Evolutionary conservation across 2,329 filamentous ascomycete species (phyloP), one percentile per base, ranked within the genome.

Genomic region (Neonectria hederae): DNA sequence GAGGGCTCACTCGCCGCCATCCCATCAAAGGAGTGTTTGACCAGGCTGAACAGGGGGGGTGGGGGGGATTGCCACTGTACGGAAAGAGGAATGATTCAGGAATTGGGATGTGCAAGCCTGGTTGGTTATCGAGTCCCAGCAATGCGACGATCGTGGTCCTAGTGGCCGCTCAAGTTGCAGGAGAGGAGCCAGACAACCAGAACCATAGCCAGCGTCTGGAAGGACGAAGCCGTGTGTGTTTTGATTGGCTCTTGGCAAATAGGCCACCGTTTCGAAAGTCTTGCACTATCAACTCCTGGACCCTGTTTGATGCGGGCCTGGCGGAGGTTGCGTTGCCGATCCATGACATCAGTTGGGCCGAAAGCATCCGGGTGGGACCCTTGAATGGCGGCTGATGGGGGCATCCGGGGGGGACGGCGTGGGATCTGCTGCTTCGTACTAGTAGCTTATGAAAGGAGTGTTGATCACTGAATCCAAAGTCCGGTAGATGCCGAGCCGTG

Each of bases 281-380:
- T 55, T 51, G 59, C 59, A 54, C 61, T 63, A 32, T 10, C 43
- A 9, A 48, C 42, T 42, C 54, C 52, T 45, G 35, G 58, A 51
- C 56, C 60, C 42, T 57, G 45, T 9, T 56, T 52, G 42, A 46
- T 66, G 61, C 66, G 53, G 60, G 42, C 45, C 54, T 59, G 62
- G 48, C 67, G 60, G 63, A 65, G 63, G 42, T 46, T 19, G 38
- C 38, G 24, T 43, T 69, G 75, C 63, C 75, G 75, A 76, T 76
- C 74, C 72, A 75, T 76, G 74, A 76, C 75, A 76, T 76, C 75
- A 76, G 67, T 66, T 65, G 59, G 67, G 65, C 68, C 65, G 65
- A 67, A 64, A 51, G 54, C 59, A 43, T 54, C 63, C 58, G 51
- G 59, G 17, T 19, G 22, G 32, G 62, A 66, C 65, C 63, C 63